Evolutionary conservation across 2,329 filamentous ascomycete species (phyloP).

Genomic region (Penicillium brasilianum): DNA sequence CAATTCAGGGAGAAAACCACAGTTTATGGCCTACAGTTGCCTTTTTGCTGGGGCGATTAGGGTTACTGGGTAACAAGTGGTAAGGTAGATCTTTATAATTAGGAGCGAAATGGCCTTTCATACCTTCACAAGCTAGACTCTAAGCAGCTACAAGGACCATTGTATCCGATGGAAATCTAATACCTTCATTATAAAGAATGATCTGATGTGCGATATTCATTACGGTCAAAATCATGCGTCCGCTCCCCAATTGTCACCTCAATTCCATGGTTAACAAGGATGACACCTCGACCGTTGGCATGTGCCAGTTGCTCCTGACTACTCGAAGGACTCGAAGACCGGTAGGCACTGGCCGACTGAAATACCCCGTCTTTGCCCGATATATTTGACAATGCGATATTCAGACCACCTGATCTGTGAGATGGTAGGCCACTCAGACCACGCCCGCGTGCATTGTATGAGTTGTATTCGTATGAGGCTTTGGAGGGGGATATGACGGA

Average conservation of each 20-base stretch:
- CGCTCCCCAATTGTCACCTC: neutral
- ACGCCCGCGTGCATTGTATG: constrained; percentile 8
- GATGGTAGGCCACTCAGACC: constrained; percentile 1
- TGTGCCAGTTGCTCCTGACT: constrained; percentile 24
- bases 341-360: constrained; percentile 11
- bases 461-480: constrained; percentile 18
- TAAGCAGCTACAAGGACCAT: too few relatives aligned
- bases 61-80: too few relatives aligned
- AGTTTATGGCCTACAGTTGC: too few relatives aligned
- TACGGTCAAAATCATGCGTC: neutral
- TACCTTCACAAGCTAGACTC: too few relatives aligned
- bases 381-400: constrained; percentile 3
- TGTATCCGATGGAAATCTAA: neutral
- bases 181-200: neutral
- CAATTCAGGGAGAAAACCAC: too few relatives aligned
- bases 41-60: too few relatives aligned
- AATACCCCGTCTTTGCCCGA: constrained; percentile 3
- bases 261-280: constrained; percentile 4
- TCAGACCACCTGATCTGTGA: neutral
- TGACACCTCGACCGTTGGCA: neutral
- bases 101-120: too few relatives aligned
- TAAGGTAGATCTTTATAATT: too few relatives aligned
- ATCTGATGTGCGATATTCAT: neutral
- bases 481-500: constrained; percentile 14
- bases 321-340: constrained; percentile 18